phyloP scores from a whole-genome alignment of 805 yeast species.

The Wickerhamomyces chaumierensis region DNA sequence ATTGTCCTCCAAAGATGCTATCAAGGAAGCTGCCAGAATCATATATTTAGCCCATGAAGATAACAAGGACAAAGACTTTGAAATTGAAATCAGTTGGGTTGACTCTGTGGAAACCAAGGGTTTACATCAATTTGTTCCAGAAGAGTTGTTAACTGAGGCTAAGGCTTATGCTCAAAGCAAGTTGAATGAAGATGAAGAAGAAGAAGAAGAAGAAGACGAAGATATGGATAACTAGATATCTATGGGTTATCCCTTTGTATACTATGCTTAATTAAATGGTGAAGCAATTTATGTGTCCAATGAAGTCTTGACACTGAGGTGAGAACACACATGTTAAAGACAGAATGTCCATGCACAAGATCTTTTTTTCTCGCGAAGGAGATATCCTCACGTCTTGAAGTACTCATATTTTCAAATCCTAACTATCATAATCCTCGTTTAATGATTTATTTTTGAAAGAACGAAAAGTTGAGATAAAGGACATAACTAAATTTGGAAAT shows the following conservation, averaged over 20 bases:
- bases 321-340: too few relatives aligned
- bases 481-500: too few relatives aligned
- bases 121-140: conserved; percentile 69
- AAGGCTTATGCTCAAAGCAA: conserved; percentile 74
- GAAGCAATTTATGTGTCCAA: too few relatives aligned
- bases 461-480: too few relatives aligned
- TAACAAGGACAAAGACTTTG: conserved; percentile 94
- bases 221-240: conserved; percentile 17
- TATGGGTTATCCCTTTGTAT: background rate
- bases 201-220: conserved; percentile 30
- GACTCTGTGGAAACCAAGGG: conserved; percentile 69
- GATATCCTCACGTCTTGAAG: too few relatives aligned
- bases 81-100: conserved; percentile 88
- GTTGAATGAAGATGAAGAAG: conserved; percentile 61
- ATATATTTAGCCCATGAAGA: conserved; percentile 94
- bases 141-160: conserved; percentile 73
- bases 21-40: conserved; percentile 88
- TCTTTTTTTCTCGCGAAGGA: too few relatives aligned
- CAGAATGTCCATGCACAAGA: too few relatives aligned
- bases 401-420: too few relatives aligned
- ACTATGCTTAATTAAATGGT: background rate
- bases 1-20: conserved; percentile 69
- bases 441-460: too few relatives aligned
- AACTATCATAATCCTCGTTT: too few relatives aligned
- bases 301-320: too few relatives aligned